Evolutionary conservation across 2,329 filamentous ascomycete species (phyloP).

Genomic region (Pyricularia pennisetigena): DNA sequence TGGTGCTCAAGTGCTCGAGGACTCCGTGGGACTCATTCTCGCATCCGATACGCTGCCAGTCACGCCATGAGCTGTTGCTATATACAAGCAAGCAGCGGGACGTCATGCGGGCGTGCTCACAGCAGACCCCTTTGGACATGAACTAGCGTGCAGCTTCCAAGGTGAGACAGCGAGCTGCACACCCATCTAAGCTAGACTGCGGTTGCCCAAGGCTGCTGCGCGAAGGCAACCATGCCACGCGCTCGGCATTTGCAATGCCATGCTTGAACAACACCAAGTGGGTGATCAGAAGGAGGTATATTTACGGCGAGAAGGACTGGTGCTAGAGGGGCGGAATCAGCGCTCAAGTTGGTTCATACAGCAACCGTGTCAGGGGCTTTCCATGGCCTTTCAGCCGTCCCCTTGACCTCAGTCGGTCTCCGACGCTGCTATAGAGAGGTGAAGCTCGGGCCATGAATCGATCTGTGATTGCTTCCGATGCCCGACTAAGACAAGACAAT

Average conservation of each 20-base stretch:
- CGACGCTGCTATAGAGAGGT: background rate
- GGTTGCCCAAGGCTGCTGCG: background rate
- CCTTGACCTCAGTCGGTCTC: background rate
- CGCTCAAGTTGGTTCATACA: background rate
- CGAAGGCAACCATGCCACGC: background rate
- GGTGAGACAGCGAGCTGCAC: background rate
- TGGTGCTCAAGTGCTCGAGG: conserved; percentile 1
- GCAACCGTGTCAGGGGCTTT: background rate
- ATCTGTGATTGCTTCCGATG: conserved; percentile 4
- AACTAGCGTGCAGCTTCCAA: background rate
- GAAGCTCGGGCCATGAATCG: conserved; percentile 3
- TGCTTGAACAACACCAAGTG: background rate
- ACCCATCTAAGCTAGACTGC: background rate
- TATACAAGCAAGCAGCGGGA: background rate
- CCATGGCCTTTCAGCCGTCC: background rate
- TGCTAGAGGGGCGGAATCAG: background rate
- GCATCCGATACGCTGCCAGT: background rate
- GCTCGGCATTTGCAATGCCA: background rate
- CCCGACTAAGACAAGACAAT: background rate
- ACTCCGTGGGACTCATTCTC: conserved; percentile 3
- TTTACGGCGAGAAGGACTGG: background rate
- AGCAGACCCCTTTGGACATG: background rate
- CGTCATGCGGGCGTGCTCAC: background rate
- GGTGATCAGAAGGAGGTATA: background rate
- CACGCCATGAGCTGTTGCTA: background rate